Conservation (phyloP, 2,329 filamentous ascomycete genomes). For the Aureobasidium zeae region DNA sequence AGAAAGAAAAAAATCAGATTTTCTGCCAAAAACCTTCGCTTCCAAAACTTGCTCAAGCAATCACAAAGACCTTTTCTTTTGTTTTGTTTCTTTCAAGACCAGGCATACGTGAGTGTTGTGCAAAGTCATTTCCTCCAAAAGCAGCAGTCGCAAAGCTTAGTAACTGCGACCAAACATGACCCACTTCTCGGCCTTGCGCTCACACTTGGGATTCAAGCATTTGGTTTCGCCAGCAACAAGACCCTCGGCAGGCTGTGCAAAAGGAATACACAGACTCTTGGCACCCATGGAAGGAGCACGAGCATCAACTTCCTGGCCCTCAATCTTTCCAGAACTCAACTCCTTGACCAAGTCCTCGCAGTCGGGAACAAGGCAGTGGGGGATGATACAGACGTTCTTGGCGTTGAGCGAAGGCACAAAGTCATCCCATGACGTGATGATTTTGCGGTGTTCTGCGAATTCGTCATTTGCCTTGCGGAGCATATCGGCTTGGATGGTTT, state of each 20-base stretch:
- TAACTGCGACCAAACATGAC: slow-evolving; percentile 71
- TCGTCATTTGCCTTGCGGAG: slow-evolving; percentile 64
- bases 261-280: slow-evolving; percentile 69
- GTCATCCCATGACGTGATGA: slow-evolving; percentile 77
- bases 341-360: slow-evolving; percentile 97
- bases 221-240: slow-evolving; percentile 68
- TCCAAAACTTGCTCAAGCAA: no score
- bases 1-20: no score
- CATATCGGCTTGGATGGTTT: slow-evolving; percentile 82
- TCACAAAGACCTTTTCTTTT: no score
- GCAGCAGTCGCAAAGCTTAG: no score
- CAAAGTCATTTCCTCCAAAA: no score
- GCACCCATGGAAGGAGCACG: slow-evolving; percentile 66
- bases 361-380: slow-evolving; percentile 71
- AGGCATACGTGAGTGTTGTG: no score
- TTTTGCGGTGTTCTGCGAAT: slow-evolving; percentile 71
- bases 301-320: slow-evolving; percentile 57
- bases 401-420: slow-evolving; percentile 82
- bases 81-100: no score
- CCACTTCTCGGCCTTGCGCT: slow-evolving; percentile 68
- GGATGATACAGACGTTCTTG: slow-evolving; percentile 89
- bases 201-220: slow-evolving; percentile 84
- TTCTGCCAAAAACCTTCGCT: no score
- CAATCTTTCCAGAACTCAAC: slow-evolving; percentile 66
- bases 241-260: slow-evolving; percentile 75